Percentiles rank a stretch among this genome's conserved stretches.
Conservation (phyloP, 163 green algal species). For the Scenedesmus sp. region DNA sequence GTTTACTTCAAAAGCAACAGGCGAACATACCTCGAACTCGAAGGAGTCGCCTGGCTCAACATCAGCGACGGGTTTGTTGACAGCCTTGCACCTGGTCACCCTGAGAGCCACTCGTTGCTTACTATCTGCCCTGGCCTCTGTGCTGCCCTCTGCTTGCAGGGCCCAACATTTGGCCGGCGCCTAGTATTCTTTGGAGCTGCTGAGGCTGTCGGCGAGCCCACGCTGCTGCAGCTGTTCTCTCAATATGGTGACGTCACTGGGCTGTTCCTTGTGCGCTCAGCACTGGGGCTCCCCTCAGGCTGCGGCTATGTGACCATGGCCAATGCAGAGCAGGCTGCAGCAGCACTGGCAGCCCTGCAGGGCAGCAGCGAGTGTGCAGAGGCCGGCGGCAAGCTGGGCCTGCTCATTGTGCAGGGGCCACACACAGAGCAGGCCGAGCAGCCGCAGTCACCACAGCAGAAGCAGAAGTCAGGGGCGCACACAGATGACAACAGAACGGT, state of each 20-base stretch:
- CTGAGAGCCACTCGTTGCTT: neutral
- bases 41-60: no score
- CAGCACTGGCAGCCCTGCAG: constrained; percentile 14
- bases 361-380: constrained; percentile 28
- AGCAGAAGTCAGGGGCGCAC: no score
- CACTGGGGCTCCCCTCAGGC: constrained; percentile 27
- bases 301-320: constrained; percentile 45
- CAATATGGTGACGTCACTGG: constrained; percentile 36
- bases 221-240: constrained; percentile 40
- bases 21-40: no score
- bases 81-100: neutral
- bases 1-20: no score
- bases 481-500: constrained; percentile 9
- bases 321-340: constrained; percentile 7
- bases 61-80: neutral
- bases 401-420: constrained; percentile 24
- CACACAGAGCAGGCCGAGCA: neutral
- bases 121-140: neutral
- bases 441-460: neutral
- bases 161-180: neutral
- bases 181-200: constrained; percentile 40
- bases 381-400: constrained; percentile 14
- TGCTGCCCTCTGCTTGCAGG: neutral
- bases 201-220: constrained; percentile 29
- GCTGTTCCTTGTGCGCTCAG: constrained; percentile 41